Evolutionary conservation across 169 alveolate species (phyloP).

Genomic region (Babesia ovata): DNA sequence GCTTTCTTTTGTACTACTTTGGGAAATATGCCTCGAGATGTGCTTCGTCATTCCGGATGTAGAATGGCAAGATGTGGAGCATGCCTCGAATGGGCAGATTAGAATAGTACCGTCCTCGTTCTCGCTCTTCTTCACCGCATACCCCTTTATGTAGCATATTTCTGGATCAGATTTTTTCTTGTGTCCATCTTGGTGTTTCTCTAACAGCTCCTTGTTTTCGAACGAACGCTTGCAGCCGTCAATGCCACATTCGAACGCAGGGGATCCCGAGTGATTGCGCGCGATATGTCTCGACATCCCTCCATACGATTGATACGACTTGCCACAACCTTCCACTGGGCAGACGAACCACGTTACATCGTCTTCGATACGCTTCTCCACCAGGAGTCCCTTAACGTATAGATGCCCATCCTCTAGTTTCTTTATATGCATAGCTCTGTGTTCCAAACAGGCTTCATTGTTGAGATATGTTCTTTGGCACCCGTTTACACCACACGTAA

Average conservation of each 20-base stretch:
- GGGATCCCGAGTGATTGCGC: background rate
- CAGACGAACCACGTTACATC: conserved; percentile 24
- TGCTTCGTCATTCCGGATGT: conserved; percentile 62
- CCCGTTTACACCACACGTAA: conserved; percentile 66
- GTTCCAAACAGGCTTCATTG: conserved; percentile 9
- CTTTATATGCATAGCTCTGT: conserved; percentile 30
- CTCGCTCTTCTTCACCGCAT: conserved; percentile 15
- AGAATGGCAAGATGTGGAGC: conserved; percentile 25
- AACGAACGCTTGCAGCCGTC: conserved; percentile 53
- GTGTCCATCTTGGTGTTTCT: conserved; percentile 34
- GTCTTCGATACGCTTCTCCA: conserved; percentile 14
- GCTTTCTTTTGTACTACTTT: background rate
- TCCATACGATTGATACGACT: conserved; percentile 46
- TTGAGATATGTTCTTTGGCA: conserved; percentile 19
- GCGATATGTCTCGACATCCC: conserved; percentile 57
- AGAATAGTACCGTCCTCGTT: conserved; percentile 4
- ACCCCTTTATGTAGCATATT: conserved; percentile 34
- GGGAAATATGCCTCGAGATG: background rate
- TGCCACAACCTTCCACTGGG: conserved; percentile 36
- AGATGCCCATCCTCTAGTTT: conserved; percentile 39
- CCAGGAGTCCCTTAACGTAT: conserved; percentile 43
- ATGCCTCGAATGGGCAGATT: conserved; percentile 41
- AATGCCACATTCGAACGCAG: conserved; percentile 60
- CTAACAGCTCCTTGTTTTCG: conserved; percentile 1
- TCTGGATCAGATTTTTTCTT: conserved; percentile 30